Percentiles rank a stretch among this genome's conserved stretches.
Conservation (phyloP, 2,329 filamentous ascomycete genomes). For the Nemania sp. region DNA sequence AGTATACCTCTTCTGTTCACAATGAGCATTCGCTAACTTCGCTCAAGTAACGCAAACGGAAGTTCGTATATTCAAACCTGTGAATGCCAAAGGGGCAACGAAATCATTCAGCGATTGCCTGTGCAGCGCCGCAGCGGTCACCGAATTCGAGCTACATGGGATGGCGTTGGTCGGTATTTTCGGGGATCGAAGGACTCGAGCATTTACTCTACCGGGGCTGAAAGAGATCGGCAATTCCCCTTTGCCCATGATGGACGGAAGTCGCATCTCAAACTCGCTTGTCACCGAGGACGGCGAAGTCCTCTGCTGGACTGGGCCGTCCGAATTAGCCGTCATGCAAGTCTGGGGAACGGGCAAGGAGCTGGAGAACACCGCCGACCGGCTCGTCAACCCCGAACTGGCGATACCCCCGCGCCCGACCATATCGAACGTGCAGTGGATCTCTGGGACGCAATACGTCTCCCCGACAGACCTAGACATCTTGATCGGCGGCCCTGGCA, state of each 20-base stretch:
- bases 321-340: slow-evolving; percentile 80
- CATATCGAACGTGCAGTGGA: slow-evolving; percentile 96
- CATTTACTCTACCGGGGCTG: slow-evolving; percentile 83
- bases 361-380: slow-evolving; percentile 68
- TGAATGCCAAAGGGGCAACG: slow-evolving; percentile 84
- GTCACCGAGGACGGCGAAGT: slow-evolving; percentile 82
- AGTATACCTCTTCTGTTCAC: background rate
- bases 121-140: slow-evolving; percentile 80
- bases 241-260: slow-evolving; percentile 73
- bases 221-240: slow-evolving; percentile 77
- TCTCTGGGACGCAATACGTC: slow-evolving; percentile 90
- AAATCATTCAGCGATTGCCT: slow-evolving; percentile 84
- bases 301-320: slow-evolving; percentile 85
- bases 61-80: slow-evolving; percentile 86
- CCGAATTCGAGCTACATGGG: slow-evolving; percentile 74
- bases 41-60: slow-evolving; percentile 66
- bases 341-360: slow-evolving; percentile 77
- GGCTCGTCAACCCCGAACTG: slow-evolving; percentile 76
- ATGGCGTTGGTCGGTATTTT: slow-evolving; percentile 84
- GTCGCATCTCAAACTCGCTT: slow-evolving; percentile 69
- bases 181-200: slow-evolving; percentile 77
- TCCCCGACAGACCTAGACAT: slow-evolving; percentile 86
- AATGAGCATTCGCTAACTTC: slow-evolving; percentile 30
- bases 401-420: slow-evolving; percentile 80
- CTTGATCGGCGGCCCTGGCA: slow-evolving; percentile 84